Base-by-base conservation (phyloP, 345 rosid species). In the Erodium maritimum region DNA sequence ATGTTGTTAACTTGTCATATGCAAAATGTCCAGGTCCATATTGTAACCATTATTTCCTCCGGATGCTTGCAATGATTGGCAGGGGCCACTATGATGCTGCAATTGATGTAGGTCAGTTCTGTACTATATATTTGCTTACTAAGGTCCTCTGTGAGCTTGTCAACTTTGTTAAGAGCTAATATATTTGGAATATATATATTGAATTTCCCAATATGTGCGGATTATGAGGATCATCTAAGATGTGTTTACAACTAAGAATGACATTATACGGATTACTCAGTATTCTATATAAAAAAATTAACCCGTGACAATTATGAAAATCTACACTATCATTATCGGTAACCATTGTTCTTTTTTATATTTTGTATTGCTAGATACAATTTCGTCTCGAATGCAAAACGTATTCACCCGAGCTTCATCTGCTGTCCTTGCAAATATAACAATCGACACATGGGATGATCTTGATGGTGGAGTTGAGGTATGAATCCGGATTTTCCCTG, bases 31-130 rank as follows among this genome's bases (percentile, higher is more conserved):
- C 88, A 93, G 99, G 99, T 68, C 42, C 82, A 60, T 89, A 75
- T 75, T 87, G 99, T 67, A 93, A 93, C 73, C 97, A 93, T 63
- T 67, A 89, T 81, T 93, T 93, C 82, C 73, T 93, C 42, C 80
- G 64, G 55, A 83, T 71, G 84, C 95, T 89, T 68, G 78, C 97
- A 19, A 80, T 61, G 52, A 61, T 85, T 62, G 75, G 94, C 71
- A 72, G 80, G 57, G 99, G 99, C 21, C 75, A 79, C 50, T 78
- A 83, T 63, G 90, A 76, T 73, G 83, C 85, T 58, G 91, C 90
- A 52, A 72, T 60, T 65, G 83, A 78, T 54, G 50, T 73, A 78
- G 95, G 90, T 86, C 52, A 68, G 83, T 42, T 42, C 48, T 42
- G 48, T 10, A 42, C 48, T 42, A 3, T 42, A 42, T 3, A 42